Evolutionary conservation across 257 asterid species (phyloP), one percentile per base, ranked within the genome.

Genomic region (Solanum sejunctum): DNA sequence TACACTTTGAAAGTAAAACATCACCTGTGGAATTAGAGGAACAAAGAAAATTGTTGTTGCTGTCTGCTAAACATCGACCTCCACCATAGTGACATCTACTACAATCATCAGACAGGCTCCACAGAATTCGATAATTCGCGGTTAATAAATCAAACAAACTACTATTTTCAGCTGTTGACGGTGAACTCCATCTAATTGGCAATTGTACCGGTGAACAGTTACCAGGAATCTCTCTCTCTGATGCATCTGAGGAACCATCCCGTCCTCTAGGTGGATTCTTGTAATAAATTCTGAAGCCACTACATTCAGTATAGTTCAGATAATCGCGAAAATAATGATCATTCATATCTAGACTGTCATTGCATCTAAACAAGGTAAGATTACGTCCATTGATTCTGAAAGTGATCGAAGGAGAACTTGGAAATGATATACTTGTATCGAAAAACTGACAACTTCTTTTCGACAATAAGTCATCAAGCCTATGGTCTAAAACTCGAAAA

Each of bases 41-140:
- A 26, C 75, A 78, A 16, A 0, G 49, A 61, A 61, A 58, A 9
- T 20, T 15, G 20, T 82, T 82, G 49, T 47, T 82, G 41, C 13
- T 47, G 11, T 15, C 23, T 8, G 78, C 17, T 66, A 60, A 51
- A 45, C 84, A 82, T 43, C 84, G 84, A 13, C 77, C 61, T 23
- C 84, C 77, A 61, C 3, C 7, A 58, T 43, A 60, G 28, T 36
- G 0, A 61, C 84, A 82, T 28, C 3, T 43, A 49, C 11, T 58
- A 45, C 84, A 82, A 82, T 45, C 84, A 1, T 0, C 47, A 82
- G 84, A 41, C 28, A 82, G 8, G 0, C 5, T 32, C 72, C 41
- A 81, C 6, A 0, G 32, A 6, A 56, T 3, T 20, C 0, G 0
- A 36, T 1, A 80, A 12, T 56, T 43, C 3, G n/a, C 47, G 6